A percentile compares a stretch with the other conserved stretches of the same genome.
Evolutionary conservation across 1,139 yeast species (phyloP).

Genomic region (Saccharomyces hybrid): DNA sequence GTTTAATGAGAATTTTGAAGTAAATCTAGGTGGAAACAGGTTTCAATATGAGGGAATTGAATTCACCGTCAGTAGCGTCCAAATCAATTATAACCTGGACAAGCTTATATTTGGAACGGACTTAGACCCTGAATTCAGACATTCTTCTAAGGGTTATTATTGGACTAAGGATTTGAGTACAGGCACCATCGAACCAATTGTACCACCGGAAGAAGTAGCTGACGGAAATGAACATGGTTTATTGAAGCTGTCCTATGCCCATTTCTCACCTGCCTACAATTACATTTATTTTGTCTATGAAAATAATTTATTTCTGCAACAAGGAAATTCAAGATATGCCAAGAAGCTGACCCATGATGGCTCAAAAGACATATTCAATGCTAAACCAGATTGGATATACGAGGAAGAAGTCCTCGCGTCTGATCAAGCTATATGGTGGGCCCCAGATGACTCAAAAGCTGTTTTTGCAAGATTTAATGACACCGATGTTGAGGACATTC

Average conservation of each 20-base stretch:
- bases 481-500: constrained; percentile 55
- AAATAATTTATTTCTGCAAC: constrained; percentile 55
- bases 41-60: constrained; percentile 24
- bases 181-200: constrained; percentile 38
- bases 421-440: constrained; percentile 80
- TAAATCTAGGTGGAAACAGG: constrained; percentile 14
- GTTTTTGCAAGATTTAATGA: constrained; percentile 67
- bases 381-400: constrained; percentile 93
- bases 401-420: constrained; percentile 79
- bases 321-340: constrained; percentile 35
- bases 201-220: constrained; percentile 18
- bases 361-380: constrained; percentile 60
- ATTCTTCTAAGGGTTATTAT: constrained; percentile 59
- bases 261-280: constrained; percentile 69
- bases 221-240: constrained; percentile 16
- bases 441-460: constrained; percentile 58
- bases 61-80: constrained; percentile 18
- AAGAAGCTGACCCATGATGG: constrained; percentile 59
- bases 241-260: constrained; percentile 41
- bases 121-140: constrained; percentile 55
- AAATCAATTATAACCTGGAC: constrained; percentile 27
- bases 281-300: constrained; percentile 60
- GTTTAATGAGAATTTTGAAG: constrained; percentile 15
- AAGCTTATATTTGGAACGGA: constrained; percentile 30
- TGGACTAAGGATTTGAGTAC: constrained; percentile 50